Percentiles rank a stretch among this genome's conserved stretches.
Conservation (phyloP, 2,329 filamentous ascomycete genomes). For the Paecilomyces niveus region DNA sequence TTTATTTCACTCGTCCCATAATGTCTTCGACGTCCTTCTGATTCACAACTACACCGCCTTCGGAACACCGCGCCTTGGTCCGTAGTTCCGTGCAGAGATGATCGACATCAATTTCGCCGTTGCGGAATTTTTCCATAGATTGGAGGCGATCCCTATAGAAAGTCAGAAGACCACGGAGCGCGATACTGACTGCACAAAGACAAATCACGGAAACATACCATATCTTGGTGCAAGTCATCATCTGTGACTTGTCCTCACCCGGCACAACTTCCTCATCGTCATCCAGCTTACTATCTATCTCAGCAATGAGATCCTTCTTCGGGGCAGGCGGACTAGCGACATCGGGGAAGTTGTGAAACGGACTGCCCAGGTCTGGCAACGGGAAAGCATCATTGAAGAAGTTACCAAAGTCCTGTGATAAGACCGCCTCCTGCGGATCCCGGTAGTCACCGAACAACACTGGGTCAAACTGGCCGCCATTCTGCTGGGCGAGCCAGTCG, state of each 20-base stretch:
- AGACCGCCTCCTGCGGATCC: conserved; percentile 76
- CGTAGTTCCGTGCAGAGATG: conserved; percentile 86
- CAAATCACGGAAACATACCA: conserved; percentile 57
- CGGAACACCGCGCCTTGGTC: conserved; percentile 89
- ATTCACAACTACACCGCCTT: conserved; percentile 80
- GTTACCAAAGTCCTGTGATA: conserved; percentile 65
- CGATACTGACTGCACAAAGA: neutral
- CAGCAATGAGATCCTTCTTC: conserved; percentile 66
- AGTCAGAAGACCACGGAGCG: conserved; percentile 33
- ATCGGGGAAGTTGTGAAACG: conserved; percentile 58
- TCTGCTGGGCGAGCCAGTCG: conserved; percentile 72
- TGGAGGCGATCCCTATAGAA: conserved; percentile 75
- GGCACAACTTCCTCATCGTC: conserved; percentile 63
- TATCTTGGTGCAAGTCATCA: conserved; percentile 82
- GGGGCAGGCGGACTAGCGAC: conserved; percentile 22
- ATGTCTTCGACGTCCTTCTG: conserved; percentile 81
- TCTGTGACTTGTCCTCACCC: conserved; percentile 52
- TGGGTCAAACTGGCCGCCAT: conserved; percentile 81
- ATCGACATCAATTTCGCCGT: conserved; percentile 89
- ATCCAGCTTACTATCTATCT: conserved; percentile 65
- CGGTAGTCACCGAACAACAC: conserved; percentile 88
- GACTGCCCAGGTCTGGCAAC: conserved; percentile 66
- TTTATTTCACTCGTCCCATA: conserved; percentile 42
- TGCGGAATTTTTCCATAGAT: conserved; percentile 77
- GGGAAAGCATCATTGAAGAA: conserved; percentile 74